Base-by-base conservation (phyloP, 352 stramenopile species). In the Ochromonadaceae sp. region DNA sequence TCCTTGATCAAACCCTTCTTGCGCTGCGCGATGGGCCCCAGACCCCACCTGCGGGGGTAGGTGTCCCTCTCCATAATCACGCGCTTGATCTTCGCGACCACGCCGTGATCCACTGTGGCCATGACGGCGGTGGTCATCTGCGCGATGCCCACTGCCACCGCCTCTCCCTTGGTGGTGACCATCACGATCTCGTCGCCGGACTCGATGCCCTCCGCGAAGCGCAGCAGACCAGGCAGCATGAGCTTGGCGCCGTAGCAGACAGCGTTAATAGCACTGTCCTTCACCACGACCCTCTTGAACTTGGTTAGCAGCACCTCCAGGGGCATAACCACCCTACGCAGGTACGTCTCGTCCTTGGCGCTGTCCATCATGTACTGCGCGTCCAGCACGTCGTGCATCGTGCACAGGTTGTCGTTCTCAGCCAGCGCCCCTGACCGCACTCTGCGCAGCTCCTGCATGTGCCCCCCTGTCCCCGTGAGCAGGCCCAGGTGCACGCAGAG, bases 51-150 rank as follows among this genome's bases (percentile, higher is more conserved):
- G 71, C 93, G 82, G 32, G 95, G 95, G 74, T 99, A 99, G 49
- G 88, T 97, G 81, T 99, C 95, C 38, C 95, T 79, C 82, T 99
- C 95, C 95, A 99, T 99, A 74, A 99, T 98, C 31, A 99, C 93
- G 49, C 95, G 86, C 80, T 99, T 99, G 74, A 99, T 98, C 83
- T 98, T 98, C 39, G 92, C 92, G 10, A 99, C 95, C 9, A 97
- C 87, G 25, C 95, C 95, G 76, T 99, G 95, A 85, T 99, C 95
- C 61, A 91, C 95, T 34, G 92, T 98, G 9, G 93, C 93, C 93
- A 99, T 99, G 43, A 99, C 92, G 9, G 91, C 83, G 0, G 95
- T 99, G 0, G 90, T 98, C 95, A 99, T 99, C 78, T 98, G 93
- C 0, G 95, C 95, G 69, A 99, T 97, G 22, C 85, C 95, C 0